Percentiles rank a stretch among this genome's conserved stretches.
These are phyloP conservation scores for Isatis tinctoria DNA, from an alignment of 345 rosid species.

Conservation along the genomic window DNA sequence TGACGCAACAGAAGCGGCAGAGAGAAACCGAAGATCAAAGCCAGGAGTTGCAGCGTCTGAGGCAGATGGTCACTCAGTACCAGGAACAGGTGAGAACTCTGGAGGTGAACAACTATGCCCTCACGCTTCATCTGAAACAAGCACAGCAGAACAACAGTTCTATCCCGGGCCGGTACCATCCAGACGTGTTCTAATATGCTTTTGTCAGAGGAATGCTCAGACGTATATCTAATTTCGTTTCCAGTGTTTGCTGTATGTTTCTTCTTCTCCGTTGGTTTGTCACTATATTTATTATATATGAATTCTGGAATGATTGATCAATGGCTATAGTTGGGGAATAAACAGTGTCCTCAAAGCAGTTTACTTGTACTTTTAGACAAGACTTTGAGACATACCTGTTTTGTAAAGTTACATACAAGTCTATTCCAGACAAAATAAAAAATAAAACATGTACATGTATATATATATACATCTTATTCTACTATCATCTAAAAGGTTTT, in stretches of 20 bases:
- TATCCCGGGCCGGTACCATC: slow-evolving; percentile 66
- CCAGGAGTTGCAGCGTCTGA: slow-evolving; percentile 69
- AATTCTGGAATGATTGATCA: slow-evolving; percentile 2
- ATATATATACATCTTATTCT: background rate
- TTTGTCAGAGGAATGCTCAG: background rate
- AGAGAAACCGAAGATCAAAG: slow-evolving; percentile 54
- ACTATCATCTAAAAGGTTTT: background rate
- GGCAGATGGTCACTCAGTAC: slow-evolving; percentile 68
- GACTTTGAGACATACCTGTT: background rate
- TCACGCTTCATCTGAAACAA: slow-evolving; percentile 68
- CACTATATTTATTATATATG: background rate
- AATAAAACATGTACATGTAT: background rate
- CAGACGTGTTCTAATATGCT: slow-evolving; percentile 59
- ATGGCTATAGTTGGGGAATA: background rate
- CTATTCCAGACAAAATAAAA: background rate
- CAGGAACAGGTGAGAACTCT: slow-evolving; percentile 81
- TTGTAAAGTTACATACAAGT: background rate
- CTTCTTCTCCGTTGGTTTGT: slow-evolving; percentile 1
- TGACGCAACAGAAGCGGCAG: slow-evolving; percentile 81
- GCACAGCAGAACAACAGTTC: slow-evolving; percentile 44
- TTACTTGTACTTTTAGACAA: background rate
- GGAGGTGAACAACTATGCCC: slow-evolving; percentile 76
- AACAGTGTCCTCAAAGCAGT: background rate
- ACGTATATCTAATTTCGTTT: background rate
- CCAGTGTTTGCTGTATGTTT: background rate